phyloP scores from a whole-genome alignment of 2,329 filamentous ascomycete species.

The Exserohilum turcica region DNA sequence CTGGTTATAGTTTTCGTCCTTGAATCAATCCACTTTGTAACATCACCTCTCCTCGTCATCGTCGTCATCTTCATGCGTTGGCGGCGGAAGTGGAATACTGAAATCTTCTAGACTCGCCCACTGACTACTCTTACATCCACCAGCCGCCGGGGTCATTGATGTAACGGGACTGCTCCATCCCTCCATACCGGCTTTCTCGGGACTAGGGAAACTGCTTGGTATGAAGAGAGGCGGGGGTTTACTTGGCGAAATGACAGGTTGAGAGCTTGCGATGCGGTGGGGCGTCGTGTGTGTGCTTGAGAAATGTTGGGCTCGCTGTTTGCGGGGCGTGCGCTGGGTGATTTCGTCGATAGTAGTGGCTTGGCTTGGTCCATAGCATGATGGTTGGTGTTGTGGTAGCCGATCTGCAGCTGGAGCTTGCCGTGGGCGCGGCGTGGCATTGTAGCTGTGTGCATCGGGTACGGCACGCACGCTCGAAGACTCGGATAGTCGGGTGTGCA shows the following conservation, averaged over 20 bases:
- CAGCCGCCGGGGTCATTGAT: slow-evolving; percentile 14
- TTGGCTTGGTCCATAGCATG: slow-evolving; percentile 31
- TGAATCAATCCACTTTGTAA: too few relatives aligned
- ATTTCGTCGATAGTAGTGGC: slow-evolving; percentile 42
- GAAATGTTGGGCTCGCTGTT: slow-evolving; percentile 15
- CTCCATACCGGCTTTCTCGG: slow-evolving; percentile 22
- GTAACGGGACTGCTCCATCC: slow-evolving; percentile 37
- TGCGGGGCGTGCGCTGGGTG: slow-evolving; percentile 29
- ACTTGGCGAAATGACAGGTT: slow-evolving; percentile 26
- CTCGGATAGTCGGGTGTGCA: slow-evolving; percentile 15
- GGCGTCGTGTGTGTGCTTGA: slow-evolving; percentile 32
- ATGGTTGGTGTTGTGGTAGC: slow-evolving; percentile 1
- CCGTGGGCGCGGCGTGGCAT: slow-evolving; percentile 24
- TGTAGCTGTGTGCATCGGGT: slow-evolving; percentile 36
- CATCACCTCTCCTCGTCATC: slow-evolving; percentile 16
- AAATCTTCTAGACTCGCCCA: slow-evolving; percentile 38
- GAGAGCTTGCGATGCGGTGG: slow-evolving; percentile 25
- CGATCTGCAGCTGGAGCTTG: not conserved
- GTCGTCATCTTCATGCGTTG: slow-evolving; percentile 5
- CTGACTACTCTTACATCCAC: slow-evolving; percentile 18
- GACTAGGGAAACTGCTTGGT: slow-evolving; percentile 43
- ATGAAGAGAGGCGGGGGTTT: slow-evolving; percentile 41
- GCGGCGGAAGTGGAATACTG: slow-evolving; percentile 41
- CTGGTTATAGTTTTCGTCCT: too few relatives aligned
- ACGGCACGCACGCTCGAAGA: slow-evolving; percentile 38